Conservation (phyloP, 495 filamentous ascomycete species). For the Tuber calosporum region DNA sequence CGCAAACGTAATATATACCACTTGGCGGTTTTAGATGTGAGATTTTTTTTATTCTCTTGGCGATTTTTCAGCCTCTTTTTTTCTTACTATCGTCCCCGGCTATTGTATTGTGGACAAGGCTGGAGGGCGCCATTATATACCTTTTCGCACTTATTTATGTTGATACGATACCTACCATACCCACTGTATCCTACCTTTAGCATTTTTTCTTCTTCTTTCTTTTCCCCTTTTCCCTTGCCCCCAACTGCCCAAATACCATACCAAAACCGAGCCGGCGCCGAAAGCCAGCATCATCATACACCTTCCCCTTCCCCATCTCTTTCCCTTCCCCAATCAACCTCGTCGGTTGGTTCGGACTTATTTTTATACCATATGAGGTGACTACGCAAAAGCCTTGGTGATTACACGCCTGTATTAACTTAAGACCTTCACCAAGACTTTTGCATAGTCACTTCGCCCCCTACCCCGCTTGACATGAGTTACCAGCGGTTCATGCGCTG, state of each 20-base stretch:
- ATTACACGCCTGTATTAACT: no score
- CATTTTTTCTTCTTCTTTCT: neutral
- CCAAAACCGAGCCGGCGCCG: neutral
- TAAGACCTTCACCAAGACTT: no score
- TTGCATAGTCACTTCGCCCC: no score
- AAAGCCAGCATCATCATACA: neutral
- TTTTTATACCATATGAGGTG: neutral
- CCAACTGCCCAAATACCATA: neutral
- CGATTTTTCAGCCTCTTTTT: neutral
- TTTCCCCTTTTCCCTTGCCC: neutral
- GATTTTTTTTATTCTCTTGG: neutral
- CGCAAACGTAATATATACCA: constrained; percentile 3
- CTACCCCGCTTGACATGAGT: neutral
- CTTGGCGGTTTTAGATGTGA: constrained; percentile 2
- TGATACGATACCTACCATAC: neutral
- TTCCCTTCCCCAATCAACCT: neutral
- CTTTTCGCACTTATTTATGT: neutral
- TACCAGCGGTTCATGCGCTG: neutral
- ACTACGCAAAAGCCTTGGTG: no score
- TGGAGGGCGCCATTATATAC: neutral
- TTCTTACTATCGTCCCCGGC: neutral
- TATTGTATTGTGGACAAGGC: neutral
- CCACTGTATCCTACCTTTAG: neutral
- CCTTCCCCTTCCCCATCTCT: neutral
- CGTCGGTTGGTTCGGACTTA: neutral